Percentiles rank a stretch among this genome's conserved stretches.
Evolutionary conservation across 2,329 filamentous ascomycete genomes (phyloP).

Genomic region (Penicillium glabrum): DNA sequence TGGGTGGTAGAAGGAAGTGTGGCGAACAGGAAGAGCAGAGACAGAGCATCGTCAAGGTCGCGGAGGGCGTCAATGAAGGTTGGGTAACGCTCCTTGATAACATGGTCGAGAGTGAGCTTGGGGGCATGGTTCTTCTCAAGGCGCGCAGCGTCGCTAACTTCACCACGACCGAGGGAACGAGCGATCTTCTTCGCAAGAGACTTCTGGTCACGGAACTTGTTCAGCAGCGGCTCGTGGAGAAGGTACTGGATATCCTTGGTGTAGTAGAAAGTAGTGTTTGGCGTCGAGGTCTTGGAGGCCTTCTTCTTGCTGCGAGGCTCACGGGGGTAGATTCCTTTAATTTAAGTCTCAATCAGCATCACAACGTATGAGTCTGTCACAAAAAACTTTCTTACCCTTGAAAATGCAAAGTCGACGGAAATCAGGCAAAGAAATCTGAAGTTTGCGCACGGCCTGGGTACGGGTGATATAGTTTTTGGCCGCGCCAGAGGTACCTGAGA

Average conservation of each 20-base stretch:
- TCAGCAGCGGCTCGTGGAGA: conserved; percentile 89
- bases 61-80: conserved; percentile 92
- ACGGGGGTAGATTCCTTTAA: conserved; percentile 82
- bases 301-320: conserved; percentile 98
- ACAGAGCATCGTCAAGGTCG: conserved; percentile 94
- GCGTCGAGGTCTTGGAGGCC: conserved; percentile 84
- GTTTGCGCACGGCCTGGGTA: conserved; percentile 94
- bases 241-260: conserved; percentile 98
- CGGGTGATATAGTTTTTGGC: conserved; percentile 98
- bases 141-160: conserved; percentile 83
- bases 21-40: conserved; percentile 95
- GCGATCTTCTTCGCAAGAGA: conserved; percentile 96
- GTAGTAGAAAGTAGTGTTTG: conserved; percentile 87
- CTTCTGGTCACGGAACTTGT: conserved; percentile 97
- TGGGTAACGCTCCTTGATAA: conserved; percentile 96
- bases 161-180: conserved; percentile 84
- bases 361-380: neutral
- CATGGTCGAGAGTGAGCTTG: conserved; percentile 88
- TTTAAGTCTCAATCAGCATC: conserved; percentile 14
- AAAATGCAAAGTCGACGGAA: conserved; percentile 99
- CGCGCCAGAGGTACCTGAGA: conserved; percentile 73
- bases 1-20: conserved; percentile 87
- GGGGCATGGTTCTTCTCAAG: conserved; percentile 90
- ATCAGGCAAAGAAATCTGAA: conserved; percentile 94
- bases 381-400: conserved; percentile 61